Evolutionary conservation across 306 rosid genomes (phyloP), one percentile per base, ranked within the genome.

Genomic region (Ochetophila trinervis): DNA sequence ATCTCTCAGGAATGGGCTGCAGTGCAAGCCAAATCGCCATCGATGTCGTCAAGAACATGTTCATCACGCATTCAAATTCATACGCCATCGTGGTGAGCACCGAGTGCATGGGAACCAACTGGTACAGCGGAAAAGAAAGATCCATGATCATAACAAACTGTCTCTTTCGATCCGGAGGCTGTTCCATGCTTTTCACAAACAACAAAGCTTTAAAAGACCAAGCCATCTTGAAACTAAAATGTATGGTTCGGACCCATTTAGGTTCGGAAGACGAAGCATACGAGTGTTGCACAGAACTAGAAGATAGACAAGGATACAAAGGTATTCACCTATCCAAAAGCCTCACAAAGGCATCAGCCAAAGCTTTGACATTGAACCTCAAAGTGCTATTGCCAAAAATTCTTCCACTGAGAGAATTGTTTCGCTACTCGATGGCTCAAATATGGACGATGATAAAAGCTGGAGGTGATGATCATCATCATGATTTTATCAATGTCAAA

Each of bases 1-100:
- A 87, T 66, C 91, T 90, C 7, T 52, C 96, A 0, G 96, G 96
- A 53, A 90, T 90, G 91, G 95, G 96, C 3, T 90, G 95, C 57
- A 85, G 95, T 67, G 95, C 89, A 10, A 90, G 95, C 24, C 82
- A 85, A 4, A 81, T 87, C 0, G 95, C 82, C 1, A 70, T 90
- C 19, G 96, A 87, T 40, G 53, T 90, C 37, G 96, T 90, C 56
- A 85, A 78, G 34, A 84, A 78, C 16, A 63, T 85, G 32, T 85
- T 90, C 68, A 83, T 85, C 70, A 57, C 78, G 0, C 5, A 83
- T 62, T 47, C 51, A 23, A 76, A 87, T 40, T 24, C 74, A 0
- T 12, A 81, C 10, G 96, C 88, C 11, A 10, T 90, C 6, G 95
- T 87, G n/a, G 94, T 87, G 60, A 90, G 96, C 67, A 83, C 96